Evolutionary conservation across 2,329 filamentous ascomycete species (phyloP).

Genomic region (Aspergillus nomiae): DNA sequence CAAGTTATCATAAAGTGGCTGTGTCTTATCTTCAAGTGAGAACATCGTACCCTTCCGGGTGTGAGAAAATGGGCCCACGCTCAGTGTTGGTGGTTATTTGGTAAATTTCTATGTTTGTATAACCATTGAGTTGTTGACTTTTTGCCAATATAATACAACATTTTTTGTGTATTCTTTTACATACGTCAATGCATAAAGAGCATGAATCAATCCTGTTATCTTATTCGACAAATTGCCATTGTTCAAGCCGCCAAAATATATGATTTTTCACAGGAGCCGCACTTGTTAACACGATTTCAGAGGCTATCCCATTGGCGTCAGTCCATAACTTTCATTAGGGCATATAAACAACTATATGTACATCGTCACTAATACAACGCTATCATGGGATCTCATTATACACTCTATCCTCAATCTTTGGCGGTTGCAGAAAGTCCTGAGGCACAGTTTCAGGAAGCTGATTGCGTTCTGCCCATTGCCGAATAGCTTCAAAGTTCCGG

Average conservation of each 20-base stretch:
- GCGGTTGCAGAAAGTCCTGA: conserved; percentile 46
- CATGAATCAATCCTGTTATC: no score
- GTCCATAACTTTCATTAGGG: neutral
- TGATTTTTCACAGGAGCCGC: neutral
- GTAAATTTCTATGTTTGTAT: neutral
- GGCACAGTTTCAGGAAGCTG: conserved; percentile 52
- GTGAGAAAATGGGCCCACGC: neutral
- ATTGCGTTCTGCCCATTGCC: conserved; percentile 56
- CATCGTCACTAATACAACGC: neutral
- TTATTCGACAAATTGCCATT: no score
- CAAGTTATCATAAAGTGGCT: neutral
- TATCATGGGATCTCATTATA: conserved; percentile 26
- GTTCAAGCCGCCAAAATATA: no score
- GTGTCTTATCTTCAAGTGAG: neutral
- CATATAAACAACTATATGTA: conserved; percentile 3
- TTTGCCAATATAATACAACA: no score
- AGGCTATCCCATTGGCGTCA: neutral
- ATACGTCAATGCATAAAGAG: no score
- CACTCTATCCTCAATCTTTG: conserved; percentile 25
- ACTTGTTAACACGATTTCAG: no score
- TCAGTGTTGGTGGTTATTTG: neutral
- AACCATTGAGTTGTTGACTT: neutral
- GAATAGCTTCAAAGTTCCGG: conserved; percentile 58
- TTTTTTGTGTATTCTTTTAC: no score
- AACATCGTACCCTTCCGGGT: neutral